A percentile compares a stretch with the other conserved stretches of the same genome.
phyloP scores from a whole-genome alignment of 306 rosid species.

The Morella rubra region DNA sequence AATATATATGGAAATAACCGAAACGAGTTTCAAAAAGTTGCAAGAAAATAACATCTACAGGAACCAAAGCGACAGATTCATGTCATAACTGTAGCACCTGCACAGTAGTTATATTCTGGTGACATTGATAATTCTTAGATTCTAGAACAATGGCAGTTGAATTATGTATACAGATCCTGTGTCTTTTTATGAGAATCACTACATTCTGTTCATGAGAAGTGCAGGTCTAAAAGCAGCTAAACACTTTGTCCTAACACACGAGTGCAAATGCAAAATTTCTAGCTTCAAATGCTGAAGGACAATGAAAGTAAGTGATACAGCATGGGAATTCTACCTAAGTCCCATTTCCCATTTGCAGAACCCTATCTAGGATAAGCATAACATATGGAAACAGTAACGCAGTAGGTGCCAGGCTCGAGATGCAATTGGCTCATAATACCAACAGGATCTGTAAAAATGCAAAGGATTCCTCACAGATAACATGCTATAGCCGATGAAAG shows the following conservation, averaged over 20 bases:
- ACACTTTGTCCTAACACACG: background rate
- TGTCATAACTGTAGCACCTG: background rate
- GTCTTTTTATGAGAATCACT: background rate
- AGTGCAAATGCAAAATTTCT: background rate
- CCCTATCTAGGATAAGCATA: background rate
- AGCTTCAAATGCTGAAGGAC: background rate
- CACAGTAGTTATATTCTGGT: background rate
- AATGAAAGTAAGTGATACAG: background rate
- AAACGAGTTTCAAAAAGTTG: background rate
- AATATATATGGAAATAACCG: constrained; percentile 10
- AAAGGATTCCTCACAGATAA: background rate
- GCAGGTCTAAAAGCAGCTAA: background rate
- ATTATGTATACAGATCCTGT: background rate
- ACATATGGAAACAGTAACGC: background rate
- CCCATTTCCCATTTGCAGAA: background rate
- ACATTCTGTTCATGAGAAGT: background rate
- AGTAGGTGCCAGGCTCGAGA: background rate
- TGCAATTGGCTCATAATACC: background rate
- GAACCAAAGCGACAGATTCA: constrained; percentile 5
- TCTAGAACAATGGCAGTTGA: background rate
- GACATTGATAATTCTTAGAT: background rate
- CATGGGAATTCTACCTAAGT: background rate
- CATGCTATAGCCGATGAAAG: background rate
- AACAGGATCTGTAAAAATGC: too few species aligned
- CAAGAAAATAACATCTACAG: constrained; percentile 11